These are phyloP conservation scores for Dothistroma pini DNA, from an alignment of 2,329 filamentous ascomycete genomes.

Conservation along the genomic window DNA sequence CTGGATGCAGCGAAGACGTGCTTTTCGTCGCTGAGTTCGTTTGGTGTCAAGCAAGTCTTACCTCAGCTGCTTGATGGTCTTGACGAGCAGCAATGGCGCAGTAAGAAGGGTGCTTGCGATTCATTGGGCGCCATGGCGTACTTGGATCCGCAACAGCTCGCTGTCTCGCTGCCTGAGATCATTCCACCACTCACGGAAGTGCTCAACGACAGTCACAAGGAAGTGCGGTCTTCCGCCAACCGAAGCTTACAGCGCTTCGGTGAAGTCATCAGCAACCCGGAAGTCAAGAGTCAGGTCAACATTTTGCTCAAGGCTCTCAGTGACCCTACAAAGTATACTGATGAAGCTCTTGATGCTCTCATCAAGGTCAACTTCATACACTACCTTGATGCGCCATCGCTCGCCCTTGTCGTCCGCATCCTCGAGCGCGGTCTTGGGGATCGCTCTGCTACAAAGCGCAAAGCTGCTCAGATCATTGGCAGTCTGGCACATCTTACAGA, in stretches of 20 bases:
- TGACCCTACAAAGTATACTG: constrained; percentile 94
- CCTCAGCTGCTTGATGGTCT: constrained; percentile 88
- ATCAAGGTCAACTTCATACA: constrained; percentile 99
- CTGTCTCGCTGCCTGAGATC: constrained; percentile 87
- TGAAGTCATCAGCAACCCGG: constrained; percentile 96
- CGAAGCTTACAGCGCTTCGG: constrained; percentile 96
- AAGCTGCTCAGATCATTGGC: constrained; percentile 95
- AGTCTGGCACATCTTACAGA: constrained; percentile 96
- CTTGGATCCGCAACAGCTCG: constrained; percentile 90
- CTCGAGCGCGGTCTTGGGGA: constrained; percentile 88
- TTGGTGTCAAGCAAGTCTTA: constrained; percentile 90
- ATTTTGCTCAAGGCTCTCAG: constrained; percentile 94
- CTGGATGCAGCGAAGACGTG: constrained; percentile 90
- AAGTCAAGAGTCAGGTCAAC: constrained; percentile 88
- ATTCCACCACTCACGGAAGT: constrained; percentile 93
- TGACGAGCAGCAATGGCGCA: constrained; percentile 95
- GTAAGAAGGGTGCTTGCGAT: constrained; percentile 97
- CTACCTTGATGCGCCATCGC: constrained; percentile 94
- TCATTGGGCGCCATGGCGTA: constrained; percentile 98
- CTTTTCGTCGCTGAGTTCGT: constrained; percentile 90
- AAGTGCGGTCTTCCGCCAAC: constrained; percentile 88
- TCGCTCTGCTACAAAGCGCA: constrained; percentile 90
- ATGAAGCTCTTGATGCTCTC: constrained; percentile 85
- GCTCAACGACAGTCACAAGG: constrained; percentile 96
- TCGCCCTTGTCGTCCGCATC: constrained; percentile 92